Conservation (phyloP, 495 filamentous ascomycete species). For the Aspergillus hancockii region DNA sequence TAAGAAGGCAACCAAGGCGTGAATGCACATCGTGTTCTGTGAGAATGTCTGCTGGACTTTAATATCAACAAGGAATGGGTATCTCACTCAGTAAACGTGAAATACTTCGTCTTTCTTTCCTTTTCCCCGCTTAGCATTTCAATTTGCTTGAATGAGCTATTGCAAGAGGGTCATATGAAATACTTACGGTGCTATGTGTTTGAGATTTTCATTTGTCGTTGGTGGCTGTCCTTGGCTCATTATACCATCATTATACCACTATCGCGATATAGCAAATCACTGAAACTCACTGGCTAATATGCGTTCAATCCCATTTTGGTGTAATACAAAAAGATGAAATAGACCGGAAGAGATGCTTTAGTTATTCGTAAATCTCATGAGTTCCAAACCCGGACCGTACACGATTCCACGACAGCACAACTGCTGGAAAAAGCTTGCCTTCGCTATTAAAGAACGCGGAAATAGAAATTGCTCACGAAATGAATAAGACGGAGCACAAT, state of each 20-base stretch:
- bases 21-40: slow-evolving; percentile 4
- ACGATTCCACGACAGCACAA: neutral
- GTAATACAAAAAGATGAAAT: neutral
- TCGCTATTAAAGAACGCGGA: neutral
- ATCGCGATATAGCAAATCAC: slow-evolving; percentile 4
- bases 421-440: neutral
- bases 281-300: slow-evolving; percentile 7
- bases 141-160: neutral
- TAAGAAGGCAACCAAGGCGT: slow-evolving; percentile 39
- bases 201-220: neutral
- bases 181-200: neutral
- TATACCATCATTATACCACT: slow-evolving; percentile 12
- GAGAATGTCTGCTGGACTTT: neutral
- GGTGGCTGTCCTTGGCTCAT: neutral
- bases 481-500: neutral
- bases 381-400: neutral
- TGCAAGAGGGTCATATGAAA: neutral
- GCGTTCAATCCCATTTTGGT: neutral
- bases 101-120: neutral
- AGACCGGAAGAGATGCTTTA: neutral
- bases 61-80: neutral
- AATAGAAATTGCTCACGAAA: slow-evolving; percentile 4
- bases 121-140: neutral
- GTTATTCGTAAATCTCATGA: neutral
- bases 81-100: neutral